Evolutionary conservation across 164 flowering plant species (phyloP), one percentile per base, ranked within the genome.

Genomic region (Annona squamosa): DNA sequence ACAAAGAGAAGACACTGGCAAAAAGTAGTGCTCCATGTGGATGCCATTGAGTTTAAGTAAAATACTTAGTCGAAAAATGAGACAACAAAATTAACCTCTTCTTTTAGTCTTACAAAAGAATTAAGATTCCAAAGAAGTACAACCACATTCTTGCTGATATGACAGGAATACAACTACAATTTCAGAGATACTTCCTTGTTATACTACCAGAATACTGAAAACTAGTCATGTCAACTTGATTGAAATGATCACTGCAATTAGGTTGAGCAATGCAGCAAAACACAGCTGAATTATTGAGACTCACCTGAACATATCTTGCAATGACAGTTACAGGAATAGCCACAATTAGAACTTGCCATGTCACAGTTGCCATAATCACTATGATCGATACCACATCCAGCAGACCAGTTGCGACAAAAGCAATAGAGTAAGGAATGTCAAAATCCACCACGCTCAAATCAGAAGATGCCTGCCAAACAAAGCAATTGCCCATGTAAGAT

Each of bases 261-360:
- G 13, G 3, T 52, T 52, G 13, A 52, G 13, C 13, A 16, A 16
- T 7, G 9, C 59, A 52, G 13, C 59, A 52, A 26, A 52, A 52
- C 59, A 52, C 59, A 52, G 1, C 17, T 4, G 3, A n/a, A 3
- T 67, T 5, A 70, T 44, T 19, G 37, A 73, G 65, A 69, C 44
- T 56, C 61, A 94, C 98, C 96, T 94, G 97, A 72, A 87, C 77
- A 80, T 86, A 87, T 46, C 77, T 75, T 46, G 89, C 46, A 7
- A 83, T 85, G 3, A 85, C 67, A 44, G 85, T 52, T 46, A 86
- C 81, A 6, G 85, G 72, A 75, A 84, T 72, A 37, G 85, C 94
- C 44, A 92, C 93, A 68, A 92, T 68, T 61, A 94, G 87, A 72
- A 94, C 92, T 81, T 83, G 89, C 98, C 98, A 94, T 71, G 97